Evolutionary conservation across 1,284 basidiomycete species (phyloP), one percentile per base, ranked within the genome.

Genomic region (Trametes polyzona): DNA sequence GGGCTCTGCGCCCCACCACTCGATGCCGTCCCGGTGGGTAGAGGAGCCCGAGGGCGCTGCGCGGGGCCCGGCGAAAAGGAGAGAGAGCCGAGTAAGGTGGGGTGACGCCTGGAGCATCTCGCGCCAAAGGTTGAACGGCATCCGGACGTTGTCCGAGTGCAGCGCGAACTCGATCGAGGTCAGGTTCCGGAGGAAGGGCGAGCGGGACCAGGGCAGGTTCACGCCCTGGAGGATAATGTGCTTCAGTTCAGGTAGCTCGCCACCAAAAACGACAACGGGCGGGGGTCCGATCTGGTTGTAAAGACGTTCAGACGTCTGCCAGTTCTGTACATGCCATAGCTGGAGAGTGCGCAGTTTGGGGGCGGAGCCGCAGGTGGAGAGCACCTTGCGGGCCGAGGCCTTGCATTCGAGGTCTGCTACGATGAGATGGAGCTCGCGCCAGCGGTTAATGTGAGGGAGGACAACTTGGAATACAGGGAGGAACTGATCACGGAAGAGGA

Each of bases 291-390:
- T 85, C 11, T 82, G 81, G 48, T 78, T 69, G 65, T 77, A 79
- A 53, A 67, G 61, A 33, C 64, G 62, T 57, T 81, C 77, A 0
- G 78, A 66, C n/a, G 73, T 78, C 32, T 71, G 67, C 68, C 78
- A 86, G 62, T 83, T 76, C 64, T 85, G 80, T 62, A 85, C 83
- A 68, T 86, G 84, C 70, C 84, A 87, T 10, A 87, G 74, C 69
- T 86, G 82, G 39, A 86, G 76, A 5, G 79, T 81, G 67, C 82
- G 77, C 50, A 87, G 78, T 44, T 69, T 68, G 29, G 79, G 80
- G 0, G 81, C 83, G 35, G 78, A 71, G 6, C 78, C 79, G 62
- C 82, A 83, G 11, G 69, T 73, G 57, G 75, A 75, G 29, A 84
- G 73, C 61, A 76, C 73, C n/a, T 74, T 68, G 41, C 83, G 78